phyloP scores from a whole-genome alignment of 164 flowering plant species.

The Vitis amurensis region DNA sequence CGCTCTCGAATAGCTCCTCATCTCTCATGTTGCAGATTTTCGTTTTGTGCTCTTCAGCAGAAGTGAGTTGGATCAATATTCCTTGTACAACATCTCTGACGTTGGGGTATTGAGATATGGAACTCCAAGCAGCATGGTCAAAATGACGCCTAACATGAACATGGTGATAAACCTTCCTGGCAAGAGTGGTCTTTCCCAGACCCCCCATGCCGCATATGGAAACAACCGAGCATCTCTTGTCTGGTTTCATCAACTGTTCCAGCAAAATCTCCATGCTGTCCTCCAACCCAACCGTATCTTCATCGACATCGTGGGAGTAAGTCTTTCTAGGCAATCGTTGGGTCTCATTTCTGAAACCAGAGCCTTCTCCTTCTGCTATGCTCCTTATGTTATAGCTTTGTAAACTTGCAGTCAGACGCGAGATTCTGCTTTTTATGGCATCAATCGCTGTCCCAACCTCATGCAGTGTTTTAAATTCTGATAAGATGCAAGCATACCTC shows the following conservation, averaged over 20 bases:
- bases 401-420: neutral
- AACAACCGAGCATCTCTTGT: neutral
- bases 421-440: slow-evolving; percentile 1
- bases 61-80: slow-evolving; percentile 3
- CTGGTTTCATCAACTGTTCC: neutral
- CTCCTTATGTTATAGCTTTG: slow-evolving; percentile 11
- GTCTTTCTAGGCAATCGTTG: neutral
- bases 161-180: slow-evolving; percentile 13
- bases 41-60: neutral
- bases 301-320: slow-evolving; percentile 8
- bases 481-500: slow-evolving; percentile 4
- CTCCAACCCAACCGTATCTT: slow-evolving; percentile 14
- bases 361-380: neutral
- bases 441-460: slow-evolving; percentile 13
- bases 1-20: slow-evolving; percentile 3
- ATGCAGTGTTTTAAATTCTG: neutral
- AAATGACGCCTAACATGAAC: slow-evolving; percentile 3
- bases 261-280: neutral
- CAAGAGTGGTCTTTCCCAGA: slow-evolving; percentile 29
- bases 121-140: slow-evolving; percentile 21
- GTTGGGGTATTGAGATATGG: slow-evolving; percentile 13
- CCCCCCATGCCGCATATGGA: slow-evolving; percentile 28
- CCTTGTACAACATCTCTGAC: slow-evolving; percentile 7
- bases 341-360: neutral
- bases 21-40: neutral